These are phyloP conservation scores for Jaapia argillacea DNA, from an alignment of 768 basidiomycete genomes.

Conservation along the genomic window DNA sequence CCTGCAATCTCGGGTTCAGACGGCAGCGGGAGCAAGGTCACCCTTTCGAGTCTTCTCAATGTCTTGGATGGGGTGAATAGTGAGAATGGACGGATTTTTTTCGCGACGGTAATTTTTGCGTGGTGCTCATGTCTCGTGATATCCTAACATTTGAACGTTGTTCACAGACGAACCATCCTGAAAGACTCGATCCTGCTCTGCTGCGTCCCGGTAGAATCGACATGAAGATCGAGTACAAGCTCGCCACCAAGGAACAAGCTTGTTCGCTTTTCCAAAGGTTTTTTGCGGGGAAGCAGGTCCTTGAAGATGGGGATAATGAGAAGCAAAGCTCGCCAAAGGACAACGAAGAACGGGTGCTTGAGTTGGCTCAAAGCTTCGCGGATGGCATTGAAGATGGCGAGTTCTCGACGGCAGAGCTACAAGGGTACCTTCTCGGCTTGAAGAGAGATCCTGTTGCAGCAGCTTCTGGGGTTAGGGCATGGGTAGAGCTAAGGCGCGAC, in stretches of 20 bases:
- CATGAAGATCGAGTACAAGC: slow-evolving; percentile 13
- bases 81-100: slow-evolving; percentile 17
- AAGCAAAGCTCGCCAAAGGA: not conserved
- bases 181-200: slow-evolving; percentile 17
- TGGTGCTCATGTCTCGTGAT: not conserved
- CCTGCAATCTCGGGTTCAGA: slow-evolving; percentile 6
- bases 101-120: slow-evolving; percentile 11
- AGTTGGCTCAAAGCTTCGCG: slow-evolving; percentile 25
- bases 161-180: slow-evolving; percentile 12
- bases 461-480: slow-evolving; percentile 10
- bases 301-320: not conserved
- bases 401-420: slow-evolving; percentile 21
- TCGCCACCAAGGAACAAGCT: slow-evolving; percentile 11
- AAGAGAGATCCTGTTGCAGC: slow-evolving; percentile 18
- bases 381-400: slow-evolving; percentile 13
- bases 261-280: slow-evolving; percentile 14
- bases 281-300: slow-evolving; percentile 7
- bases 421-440: slow-evolving; percentile 23
- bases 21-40: slow-evolving; percentile 17
- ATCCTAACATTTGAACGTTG: not conserved
- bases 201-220: slow-evolving; percentile 18
- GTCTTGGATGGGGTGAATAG: slow-evolving; percentile 16
- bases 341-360: not conserved
- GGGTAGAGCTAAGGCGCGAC: not conserved
- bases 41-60: slow-evolving; percentile 17